phyloP scores from a whole-genome alignment of 495 filamentous ascomycete species.

The Schizothecium vesticola region DNA sequence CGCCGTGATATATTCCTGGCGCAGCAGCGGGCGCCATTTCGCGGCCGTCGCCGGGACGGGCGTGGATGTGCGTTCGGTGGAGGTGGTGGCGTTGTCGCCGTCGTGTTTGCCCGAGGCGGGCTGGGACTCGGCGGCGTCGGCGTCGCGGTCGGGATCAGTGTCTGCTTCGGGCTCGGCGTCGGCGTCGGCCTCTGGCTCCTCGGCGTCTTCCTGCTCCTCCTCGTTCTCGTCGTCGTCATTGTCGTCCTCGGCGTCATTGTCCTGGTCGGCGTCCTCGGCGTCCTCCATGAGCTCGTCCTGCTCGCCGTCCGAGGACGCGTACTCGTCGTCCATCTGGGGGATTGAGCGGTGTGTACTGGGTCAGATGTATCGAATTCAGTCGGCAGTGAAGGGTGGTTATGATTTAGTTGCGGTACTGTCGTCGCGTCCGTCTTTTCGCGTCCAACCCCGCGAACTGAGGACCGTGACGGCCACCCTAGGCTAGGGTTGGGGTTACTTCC shows the following conservation, averaged over 20 bases:
- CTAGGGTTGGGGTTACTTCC: background rate
- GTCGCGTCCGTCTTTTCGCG: background rate
- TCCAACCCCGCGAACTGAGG: background rate
- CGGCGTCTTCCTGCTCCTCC: constrained; percentile 56
- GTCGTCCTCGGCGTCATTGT: constrained; percentile 53
- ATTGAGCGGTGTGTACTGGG: too few relatives aligned
- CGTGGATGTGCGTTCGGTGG: constrained; percentile 39
- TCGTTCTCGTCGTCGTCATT: constrained; percentile 48
- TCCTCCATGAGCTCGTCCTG: constrained; percentile 60
- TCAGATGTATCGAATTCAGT: background rate
- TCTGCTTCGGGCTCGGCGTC: constrained; percentile 20
- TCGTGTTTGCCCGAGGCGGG: constrained; percentile 2
- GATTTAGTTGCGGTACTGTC: background rate
- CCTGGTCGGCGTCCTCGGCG: constrained; percentile 56
- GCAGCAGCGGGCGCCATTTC: constrained; percentile 58
- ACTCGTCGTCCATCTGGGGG: constrained; percentile 37
- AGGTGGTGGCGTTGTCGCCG: background rate
- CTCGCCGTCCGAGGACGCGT: constrained; percentile 55
- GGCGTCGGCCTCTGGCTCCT: constrained; percentile 29
- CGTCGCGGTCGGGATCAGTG: constrained; percentile 28
- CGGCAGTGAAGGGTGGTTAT: background rate
- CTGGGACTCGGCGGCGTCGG: constrained; percentile 41
- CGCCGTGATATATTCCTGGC: constrained; percentile 78
- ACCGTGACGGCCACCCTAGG: background rate
- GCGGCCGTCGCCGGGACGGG: constrained; percentile 39